A percentile compares a stretch with the other conserved stretches of the same genome.
phyloP scores from a whole-genome alignment of 2,329 filamentous ascomycete genomes.

The Chaetomium globosum region DNA sequence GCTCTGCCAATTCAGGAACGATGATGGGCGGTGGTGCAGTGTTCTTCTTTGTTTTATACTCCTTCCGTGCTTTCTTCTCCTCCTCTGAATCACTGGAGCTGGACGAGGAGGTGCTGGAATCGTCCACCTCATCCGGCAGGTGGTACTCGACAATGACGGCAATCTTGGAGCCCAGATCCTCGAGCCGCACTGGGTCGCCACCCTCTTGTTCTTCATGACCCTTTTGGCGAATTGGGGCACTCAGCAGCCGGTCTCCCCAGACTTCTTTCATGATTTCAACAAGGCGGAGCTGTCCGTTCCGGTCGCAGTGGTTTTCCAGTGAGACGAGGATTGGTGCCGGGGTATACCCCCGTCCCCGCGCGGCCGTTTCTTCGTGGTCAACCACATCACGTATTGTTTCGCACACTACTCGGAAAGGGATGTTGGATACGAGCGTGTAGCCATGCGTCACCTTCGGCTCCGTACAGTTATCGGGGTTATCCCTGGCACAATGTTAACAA shows the following conservation, averaged over 20 bases:
- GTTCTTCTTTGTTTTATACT: not conserved
- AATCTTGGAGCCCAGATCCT: slow-evolving; percentile 64
- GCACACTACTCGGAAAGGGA: not conserved
- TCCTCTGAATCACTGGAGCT: not conserved
- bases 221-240: not conserved
- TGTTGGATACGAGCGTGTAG: not conserved
- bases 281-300: not conserved
- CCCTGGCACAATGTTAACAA: not conserved
- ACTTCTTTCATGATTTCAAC: not conserved
- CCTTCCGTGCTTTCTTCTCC: not conserved
- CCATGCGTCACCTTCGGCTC: not conserved
- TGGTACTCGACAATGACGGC: slow-evolving; percentile 70
- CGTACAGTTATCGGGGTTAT: not conserved
- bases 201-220: slow-evolving; percentile 6
- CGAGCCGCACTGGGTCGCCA: slow-evolving; percentile 53
- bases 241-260: not conserved
- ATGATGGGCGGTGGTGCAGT: not conserved
- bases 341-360: not conserved
- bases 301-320: not conserved
- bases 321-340: not conserved
- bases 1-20: not conserved
- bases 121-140: slow-evolving; percentile 54
- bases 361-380: not conserved
- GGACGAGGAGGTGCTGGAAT: slow-evolving; percentile 36
- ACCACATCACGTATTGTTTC: not conserved